Conservation (phyloP, 495 filamentous ascomycete genomes). For the Penicillium daleae region DNA sequence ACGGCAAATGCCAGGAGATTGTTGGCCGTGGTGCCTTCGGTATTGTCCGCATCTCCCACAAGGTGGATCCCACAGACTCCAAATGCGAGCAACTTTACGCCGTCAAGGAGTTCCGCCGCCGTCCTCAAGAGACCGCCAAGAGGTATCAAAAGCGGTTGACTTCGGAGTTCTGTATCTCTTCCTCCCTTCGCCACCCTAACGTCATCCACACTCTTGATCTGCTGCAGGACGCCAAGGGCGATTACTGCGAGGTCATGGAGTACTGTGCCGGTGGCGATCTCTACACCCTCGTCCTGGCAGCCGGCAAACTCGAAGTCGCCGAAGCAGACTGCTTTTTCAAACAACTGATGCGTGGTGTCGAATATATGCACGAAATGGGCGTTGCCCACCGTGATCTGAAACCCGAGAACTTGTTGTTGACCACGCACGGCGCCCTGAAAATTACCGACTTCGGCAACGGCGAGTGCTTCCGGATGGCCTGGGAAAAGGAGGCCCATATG, state of each 20-base stretch:
- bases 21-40: slow-evolving; percentile 98
- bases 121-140: slow-evolving; percentile 90
- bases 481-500: slow-evolving; percentile 98
- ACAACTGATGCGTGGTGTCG: slow-evolving; percentile 98
- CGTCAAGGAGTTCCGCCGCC: slow-evolving; percentile 95
- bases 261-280: slow-evolving; percentile 97
- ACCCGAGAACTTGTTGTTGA: slow-evolving; percentile 94
- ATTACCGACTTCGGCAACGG: slow-evolving; percentile 99
- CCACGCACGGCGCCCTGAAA: slow-evolving; percentile 91
- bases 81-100: slow-evolving; percentile 89
- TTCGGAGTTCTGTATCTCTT: slow-evolving; percentile 99
- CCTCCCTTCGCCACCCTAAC: slow-evolving; percentile 93
- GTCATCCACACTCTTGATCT: slow-evolving; percentile 98
- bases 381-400: slow-evolving; percentile 97
- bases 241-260: slow-evolving; percentile 99
- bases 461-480: slow-evolving; percentile 99
- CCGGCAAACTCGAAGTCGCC: slow-evolving; percentile 87
- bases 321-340: slow-evolving; percentile 99
- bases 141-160: slow-evolving; percentile 98
- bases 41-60: slow-evolving; percentile 98
- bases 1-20: slow-evolving; percentile 98
- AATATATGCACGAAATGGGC: slow-evolving; percentile 99
- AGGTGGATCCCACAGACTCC: slow-evolving; percentile 79
- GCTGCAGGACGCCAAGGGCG: slow-evolving; percentile 92
- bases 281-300: slow-evolving; percentile 90